Percentiles rank a stretch among this genome's conserved stretches.
Evolutionary conservation across 1,284 basidiomycete species (phyloP).

Genomic region (Schizophyllum commune): DNA sequence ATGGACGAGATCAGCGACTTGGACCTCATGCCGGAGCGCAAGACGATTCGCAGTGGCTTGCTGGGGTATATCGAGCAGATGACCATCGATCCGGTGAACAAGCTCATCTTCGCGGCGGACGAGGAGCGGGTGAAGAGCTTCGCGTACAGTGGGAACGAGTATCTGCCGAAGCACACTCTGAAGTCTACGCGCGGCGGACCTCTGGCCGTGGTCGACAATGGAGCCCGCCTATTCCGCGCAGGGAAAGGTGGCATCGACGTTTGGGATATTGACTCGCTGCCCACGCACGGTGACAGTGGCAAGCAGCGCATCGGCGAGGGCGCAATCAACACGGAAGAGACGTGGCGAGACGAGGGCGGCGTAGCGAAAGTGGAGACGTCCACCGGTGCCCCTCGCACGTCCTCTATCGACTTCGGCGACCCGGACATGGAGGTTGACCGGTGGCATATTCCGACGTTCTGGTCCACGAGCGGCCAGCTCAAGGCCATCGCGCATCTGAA

Average conservation of each 20-base stretch:
- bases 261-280: conserved; percentile 26
- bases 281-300: conserved; percentile 22
- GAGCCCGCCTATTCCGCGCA: conserved; percentile 22
- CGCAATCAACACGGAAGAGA: conserved; percentile 15
- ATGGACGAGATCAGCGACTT: background rate
- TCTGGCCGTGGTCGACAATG: conserved; percentile 17
- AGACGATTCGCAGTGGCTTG: conserved; percentile 12
- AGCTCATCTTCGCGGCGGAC: conserved; percentile 24
- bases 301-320: conserved; percentile 19
- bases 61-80: conserved; percentile 3
- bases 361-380: conserved; percentile 26
- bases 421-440: conserved; percentile 4
- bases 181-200: conserved; percentile 18
- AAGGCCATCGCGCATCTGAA: conserved; percentile 7
- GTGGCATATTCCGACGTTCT: conserved; percentile 14
- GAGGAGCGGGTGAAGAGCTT: conserved; percentile 22
- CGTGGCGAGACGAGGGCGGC: conserved; percentile 23
- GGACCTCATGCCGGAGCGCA: conserved; percentile 9
- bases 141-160: conserved; percentile 13
- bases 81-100: conserved; percentile 17
- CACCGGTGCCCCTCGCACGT: conserved; percentile 18
- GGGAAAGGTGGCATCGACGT: conserved; percentile 22
- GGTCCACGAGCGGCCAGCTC: conserved; percentile 20
- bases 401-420: conserved; percentile 18
- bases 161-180: conserved; percentile 25